A percentile compares a stretch with the other conserved stretches of the same genome.
Conservation (phyloP, 2,329 filamentous ascomycete genomes). For the Balansia obtecta region DNA sequence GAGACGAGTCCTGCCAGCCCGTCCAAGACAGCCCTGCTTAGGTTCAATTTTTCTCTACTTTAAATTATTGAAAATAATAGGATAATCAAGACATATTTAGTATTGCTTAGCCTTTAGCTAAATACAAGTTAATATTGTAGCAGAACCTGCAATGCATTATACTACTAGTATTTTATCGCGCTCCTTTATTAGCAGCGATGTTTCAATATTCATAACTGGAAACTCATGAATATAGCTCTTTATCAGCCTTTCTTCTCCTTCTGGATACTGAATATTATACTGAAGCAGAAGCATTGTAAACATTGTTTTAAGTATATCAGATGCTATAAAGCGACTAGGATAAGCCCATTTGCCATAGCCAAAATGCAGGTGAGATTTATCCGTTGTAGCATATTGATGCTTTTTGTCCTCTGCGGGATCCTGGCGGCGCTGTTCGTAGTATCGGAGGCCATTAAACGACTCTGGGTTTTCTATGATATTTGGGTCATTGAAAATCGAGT, state of each 20-base stretch:
- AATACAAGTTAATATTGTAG: background rate
- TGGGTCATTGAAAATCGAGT: constrained; percentile 4
- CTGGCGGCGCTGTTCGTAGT: constrained; percentile 4
- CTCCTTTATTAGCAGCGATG: constrained; percentile 5
- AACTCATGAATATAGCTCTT: constrained; percentile 7
- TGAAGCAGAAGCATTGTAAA: constrained; percentile 5
- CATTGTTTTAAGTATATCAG: constrained; percentile 7
- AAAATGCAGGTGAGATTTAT: constrained; percentile 8
- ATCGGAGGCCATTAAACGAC: constrained; percentile 7
- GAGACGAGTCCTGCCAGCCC: no score
- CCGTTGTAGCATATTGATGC: constrained; percentile 8
- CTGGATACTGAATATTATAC: constrained; percentile 5
- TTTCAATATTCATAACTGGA: constrained; percentile 3
- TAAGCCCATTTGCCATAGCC: constrained; percentile 8
- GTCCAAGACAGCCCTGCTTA: no score
- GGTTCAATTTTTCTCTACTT: no score
- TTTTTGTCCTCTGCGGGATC: constrained; percentile 1
- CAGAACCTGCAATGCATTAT: background rate
- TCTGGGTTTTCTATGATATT: background rate
- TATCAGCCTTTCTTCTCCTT: background rate
- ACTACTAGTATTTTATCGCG: background rate
- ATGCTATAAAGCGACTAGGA: constrained; percentile 8
- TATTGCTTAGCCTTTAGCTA: no score
- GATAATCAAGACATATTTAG: no score
- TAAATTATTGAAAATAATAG: no score